Evolutionary conservation across 768 basidiomycete species (phyloP).

Genomic region (Pleurotus giganteus): DNA sequence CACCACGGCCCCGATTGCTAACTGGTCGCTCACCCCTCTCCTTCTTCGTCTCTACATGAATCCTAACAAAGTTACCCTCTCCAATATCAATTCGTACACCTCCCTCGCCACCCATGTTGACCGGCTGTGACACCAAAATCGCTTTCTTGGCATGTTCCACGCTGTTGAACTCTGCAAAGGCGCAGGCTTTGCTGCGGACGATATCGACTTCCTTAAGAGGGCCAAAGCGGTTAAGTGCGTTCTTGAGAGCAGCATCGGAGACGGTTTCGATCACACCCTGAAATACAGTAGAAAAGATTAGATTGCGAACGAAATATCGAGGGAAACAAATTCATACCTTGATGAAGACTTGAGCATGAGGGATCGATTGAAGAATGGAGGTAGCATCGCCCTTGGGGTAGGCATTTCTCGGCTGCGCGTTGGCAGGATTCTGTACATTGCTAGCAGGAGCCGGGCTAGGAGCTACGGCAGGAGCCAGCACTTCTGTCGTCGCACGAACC

Average conservation of each 20-base stretch:
- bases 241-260: slow-evolving; percentile 46
- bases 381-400: slow-evolving; percentile 10
- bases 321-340: slow-evolving; percentile 68
- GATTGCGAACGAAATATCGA: neutral
- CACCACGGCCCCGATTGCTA: slow-evolving; percentile 54
- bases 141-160: slow-evolving; percentile 85
- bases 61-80: slow-evolving; percentile 39
- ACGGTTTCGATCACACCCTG: slow-evolving; percentile 76
- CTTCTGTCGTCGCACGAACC: slow-evolving; percentile 73
- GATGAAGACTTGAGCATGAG: slow-evolving; percentile 85
- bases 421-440: slow-evolving; percentile 30
- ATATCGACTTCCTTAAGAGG: slow-evolving; percentile 87
- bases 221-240: slow-evolving; percentile 67
- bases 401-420: slow-evolving; percentile 21
- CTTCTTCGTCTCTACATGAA: slow-evolving; percentile 87
- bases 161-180: slow-evolving; percentile 85
- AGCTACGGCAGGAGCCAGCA: slow-evolving; percentile 23
- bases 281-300: slow-evolving; percentile 2
- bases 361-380: slow-evolving; percentile 51
- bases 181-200: slow-evolving; percentile 84
- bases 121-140: slow-evolving; percentile 69
- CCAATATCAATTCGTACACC: slow-evolving; percentile 78
- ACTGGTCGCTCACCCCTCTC: slow-evolving; percentile 83
- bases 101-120: slow-evolving; percentile 79
- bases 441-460: slow-evolving; percentile 38